Evolutionary conservation across 2,329 filamentous ascomycete genomes (phyloP).

Genomic region (Fonsecaea nubica): DNA sequence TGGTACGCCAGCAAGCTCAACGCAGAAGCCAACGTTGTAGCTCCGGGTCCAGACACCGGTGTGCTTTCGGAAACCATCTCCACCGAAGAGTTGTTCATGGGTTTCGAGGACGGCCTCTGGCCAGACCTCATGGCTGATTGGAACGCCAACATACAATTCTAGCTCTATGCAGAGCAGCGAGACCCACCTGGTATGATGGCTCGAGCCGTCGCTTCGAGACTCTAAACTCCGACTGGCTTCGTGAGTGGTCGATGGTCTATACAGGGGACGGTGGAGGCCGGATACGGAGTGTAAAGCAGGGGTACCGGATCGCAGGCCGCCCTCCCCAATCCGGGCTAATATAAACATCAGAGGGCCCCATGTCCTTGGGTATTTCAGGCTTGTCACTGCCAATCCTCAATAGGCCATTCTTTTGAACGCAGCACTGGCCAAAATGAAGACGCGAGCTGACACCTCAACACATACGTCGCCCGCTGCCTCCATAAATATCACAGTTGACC

Average conservation of each 20-base stretch:
- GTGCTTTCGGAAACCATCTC: background rate
- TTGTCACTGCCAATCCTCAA: background rate
- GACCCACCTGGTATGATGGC: background rate
- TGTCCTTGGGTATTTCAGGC: background rate
- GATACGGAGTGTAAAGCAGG: conserved; percentile 1
- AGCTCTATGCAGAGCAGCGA: background rate
- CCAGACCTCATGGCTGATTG: conserved; percentile 29
- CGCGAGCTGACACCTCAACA: background rate
- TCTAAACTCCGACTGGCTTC: background rate
- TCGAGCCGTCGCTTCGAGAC: background rate
- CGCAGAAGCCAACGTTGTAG: conserved; percentile 16
- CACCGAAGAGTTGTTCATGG: conserved; percentile 19
- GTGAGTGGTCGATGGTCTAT: background rate
- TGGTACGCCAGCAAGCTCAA: conserved; percentile 35
- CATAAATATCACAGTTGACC: background rate
- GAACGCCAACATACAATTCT: conserved; percentile 22
- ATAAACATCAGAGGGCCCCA: background rate
- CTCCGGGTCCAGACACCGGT: background rate
- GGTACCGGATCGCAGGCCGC: background rate
- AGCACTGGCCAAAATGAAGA: background rate
- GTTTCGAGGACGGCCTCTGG: conserved; percentile 29
- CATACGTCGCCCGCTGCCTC: background rate
- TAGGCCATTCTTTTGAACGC: background rate
- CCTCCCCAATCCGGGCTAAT: background rate
- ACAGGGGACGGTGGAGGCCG: background rate